Evolutionary conservation across 768 basidiomycete species (phyloP).

Genomic region (Agaricus subrufescens): DNA sequence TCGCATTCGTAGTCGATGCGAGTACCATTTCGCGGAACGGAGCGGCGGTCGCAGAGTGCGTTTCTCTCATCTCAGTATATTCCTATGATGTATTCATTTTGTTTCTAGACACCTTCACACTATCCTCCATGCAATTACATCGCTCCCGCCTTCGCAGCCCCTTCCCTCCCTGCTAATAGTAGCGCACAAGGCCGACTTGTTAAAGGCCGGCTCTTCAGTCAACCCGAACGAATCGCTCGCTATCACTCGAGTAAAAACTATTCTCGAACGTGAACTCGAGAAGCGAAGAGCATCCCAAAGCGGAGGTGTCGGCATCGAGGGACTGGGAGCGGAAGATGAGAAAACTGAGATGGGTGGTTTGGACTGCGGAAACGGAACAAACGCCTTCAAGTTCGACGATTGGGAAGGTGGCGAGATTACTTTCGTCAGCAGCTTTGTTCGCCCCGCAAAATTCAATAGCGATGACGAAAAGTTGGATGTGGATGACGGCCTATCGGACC

Average conservation of each 20-base stretch:
- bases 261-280: slow-evolving; percentile 83
- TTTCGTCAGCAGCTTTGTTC: slow-evolving; percentile 58
- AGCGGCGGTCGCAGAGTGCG: slow-evolving; percentile 74
- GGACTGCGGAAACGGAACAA: slow-evolving; percentile 54
- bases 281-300: slow-evolving; percentile 64
- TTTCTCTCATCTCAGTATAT: slow-evolving; percentile 14
- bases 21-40: slow-evolving; percentile 76
- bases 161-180: slow-evolving; percentile 61
- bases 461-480: slow-evolving; percentile 31
- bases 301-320: slow-evolving; percentile 66
- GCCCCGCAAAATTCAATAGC: slow-evolving; percentile 16
- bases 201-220: slow-evolving; percentile 41
- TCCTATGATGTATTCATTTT: background rate
- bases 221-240: slow-evolving; percentile 36
- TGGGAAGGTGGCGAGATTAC: slow-evolving; percentile 84
- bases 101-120: slow-evolving; percentile 63
- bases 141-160: slow-evolving; percentile 65
- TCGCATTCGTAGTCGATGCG: slow-evolving; percentile 79
- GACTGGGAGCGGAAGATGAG: slow-evolving; percentile 66
- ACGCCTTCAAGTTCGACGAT: slow-evolving; percentile 64
- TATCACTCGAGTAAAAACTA: slow-evolving; percentile 63
- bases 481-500: slow-evolving; percentile 32
- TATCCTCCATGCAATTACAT: slow-evolving; percentile 63
- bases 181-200: slow-evolving; percentile 73
- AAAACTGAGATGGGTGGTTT: slow-evolving; percentile 66